Evolutionary conservation across 805 yeast species (phyloP).

Genomic region (Maudiozyma bulderi): DNA sequence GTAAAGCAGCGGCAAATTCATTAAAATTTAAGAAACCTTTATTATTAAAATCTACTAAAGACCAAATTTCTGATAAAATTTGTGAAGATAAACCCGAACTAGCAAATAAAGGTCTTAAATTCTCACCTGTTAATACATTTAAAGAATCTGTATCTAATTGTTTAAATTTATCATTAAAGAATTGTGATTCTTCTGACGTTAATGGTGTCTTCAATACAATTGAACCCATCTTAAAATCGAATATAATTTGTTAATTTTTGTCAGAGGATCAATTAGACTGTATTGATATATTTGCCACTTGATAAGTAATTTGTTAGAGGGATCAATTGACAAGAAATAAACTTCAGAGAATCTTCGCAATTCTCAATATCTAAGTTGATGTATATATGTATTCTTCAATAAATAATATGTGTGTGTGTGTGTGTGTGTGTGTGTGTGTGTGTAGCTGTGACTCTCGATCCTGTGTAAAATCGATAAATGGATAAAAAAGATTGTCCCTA

Average conservation of each 20-base stretch:
- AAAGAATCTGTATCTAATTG: constrained; percentile 68
- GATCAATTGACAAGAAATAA: no score
- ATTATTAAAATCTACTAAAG: constrained; percentile 80
- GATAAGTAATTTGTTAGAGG: no score
- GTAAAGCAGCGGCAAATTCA: constrained; percentile 78
- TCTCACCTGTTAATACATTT: constrained; percentile 82
- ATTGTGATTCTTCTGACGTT: constrained; percentile 65
- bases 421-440: no score
- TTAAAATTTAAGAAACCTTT: constrained; percentile 72
- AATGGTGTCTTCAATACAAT: constrained; percentile 31
- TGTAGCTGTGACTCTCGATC: no score
- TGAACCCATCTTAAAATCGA: constrained; percentile 13
- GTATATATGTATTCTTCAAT: no score
- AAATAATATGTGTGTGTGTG: no score
- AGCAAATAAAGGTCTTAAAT: constrained; percentile 73
- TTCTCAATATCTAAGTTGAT: no score
- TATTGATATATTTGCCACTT: not conserved
- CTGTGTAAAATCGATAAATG: no score
- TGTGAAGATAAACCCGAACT: constrained; percentile 75
- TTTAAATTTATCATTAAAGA: constrained; percentile 67
- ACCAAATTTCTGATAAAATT: constrained; percentile 86
- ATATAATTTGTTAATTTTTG: not conserved
- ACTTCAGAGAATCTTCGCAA: no score
- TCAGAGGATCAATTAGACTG: not conserved
- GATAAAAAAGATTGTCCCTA: no score